Evolutionary conservation across 2,329 filamentous ascomycete species (phyloP), one percentile per base, ranked within the genome.

Genomic region (Colletotrichum musicola): DNA sequence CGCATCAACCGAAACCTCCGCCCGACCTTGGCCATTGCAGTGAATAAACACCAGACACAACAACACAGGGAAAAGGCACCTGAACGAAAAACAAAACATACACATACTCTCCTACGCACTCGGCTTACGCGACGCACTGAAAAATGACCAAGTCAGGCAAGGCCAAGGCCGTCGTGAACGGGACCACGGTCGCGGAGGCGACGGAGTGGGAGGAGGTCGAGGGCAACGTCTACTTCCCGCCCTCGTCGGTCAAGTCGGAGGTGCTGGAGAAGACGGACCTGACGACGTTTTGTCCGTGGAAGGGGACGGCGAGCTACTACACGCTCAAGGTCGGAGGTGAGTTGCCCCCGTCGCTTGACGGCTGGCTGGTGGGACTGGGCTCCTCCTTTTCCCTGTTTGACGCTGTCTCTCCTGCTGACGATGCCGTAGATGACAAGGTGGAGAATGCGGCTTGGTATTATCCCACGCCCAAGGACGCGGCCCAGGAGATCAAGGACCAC

Each of bases 371-470:
- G n/a, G n/a, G n/a, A n/a, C n/a, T n/a, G n/a, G n/a, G n/a, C n/a
- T n/a, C n/a, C n/a, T n/a, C n/a, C n/a, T n/a, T n/a, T n/a, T n/a
- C n/a, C n/a, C n/a, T n/a, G n/a, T n/a, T n/a, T n/a, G n/a, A n/a
- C n/a, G n/a, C 59, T 16, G 20, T 44, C 42, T 35, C n/a, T 56
- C 27, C 44, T 40, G 38, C 18, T 59, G 27, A 68, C 18, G 42
- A 2, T 44, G 58, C 35, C 44, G 53, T 20, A 84, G 85, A 82
- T 46, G 79, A 80, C 6, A 81, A 83, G 59, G 68, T 87, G 20
- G 77, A 82, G 42, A 86, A 89, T 69, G 86, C 84, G 2, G 88
- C 86, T 0, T 90, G 88, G 88, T 89, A 85, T 71, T 90, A 90
- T 70, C 81, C 86, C 3, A 74, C 82, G 49, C 82, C 87, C 1